These are phyloP conservation scores for Cercospora nicotianae DNA, from an alignment of 2,329 filamentous ascomycete species.

Conservation along the genomic window DNA sequence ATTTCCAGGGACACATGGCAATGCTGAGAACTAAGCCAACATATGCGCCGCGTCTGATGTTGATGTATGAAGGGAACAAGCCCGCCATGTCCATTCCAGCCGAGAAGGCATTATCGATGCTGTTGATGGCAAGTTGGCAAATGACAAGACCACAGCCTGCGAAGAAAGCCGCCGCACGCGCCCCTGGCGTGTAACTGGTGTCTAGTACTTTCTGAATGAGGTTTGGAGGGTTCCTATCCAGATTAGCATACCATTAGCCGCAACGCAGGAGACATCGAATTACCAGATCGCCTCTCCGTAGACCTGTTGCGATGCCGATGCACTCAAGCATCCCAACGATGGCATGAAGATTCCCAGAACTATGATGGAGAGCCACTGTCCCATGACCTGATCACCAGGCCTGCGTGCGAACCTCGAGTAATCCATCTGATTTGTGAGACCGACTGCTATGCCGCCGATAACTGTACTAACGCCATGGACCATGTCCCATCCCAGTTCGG, in stretches of 20 bases:
- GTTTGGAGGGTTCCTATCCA: constrained; percentile 44
- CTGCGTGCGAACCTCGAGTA: constrained; percentile 38
- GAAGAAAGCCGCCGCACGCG: constrained; percentile 51
- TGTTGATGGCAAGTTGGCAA: constrained; percentile 48
- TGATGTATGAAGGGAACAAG: constrained; percentile 55
- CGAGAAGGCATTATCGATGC: constrained; percentile 52
- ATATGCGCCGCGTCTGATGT: constrained; percentile 57
- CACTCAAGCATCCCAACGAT: constrained; percentile 58
- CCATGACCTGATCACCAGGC: constrained; percentile 47
- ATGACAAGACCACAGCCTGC: constrained; percentile 48
- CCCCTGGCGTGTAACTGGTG: constrained; percentile 34
- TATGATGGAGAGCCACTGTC: constrained; percentile 49
- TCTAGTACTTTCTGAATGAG: constrained; percentile 43
- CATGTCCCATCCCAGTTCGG: constrained; percentile 45
- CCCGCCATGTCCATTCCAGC: constrained; percentile 58
- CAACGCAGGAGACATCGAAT: constrained; percentile 35
- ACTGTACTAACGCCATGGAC: constrained; percentile 44
- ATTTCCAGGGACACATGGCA: constrained; percentile 53
- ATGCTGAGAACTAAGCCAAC: constrained; percentile 50
- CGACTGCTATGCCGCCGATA: constrained; percentile 49
- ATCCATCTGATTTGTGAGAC: constrained; percentile 47
- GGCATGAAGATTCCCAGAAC: constrained; percentile 53
- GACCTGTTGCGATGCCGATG: constrained; percentile 55
- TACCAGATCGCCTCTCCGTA: constrained; percentile 53
- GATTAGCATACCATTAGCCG: constrained; percentile 39